Evolutionary conservation across 352 stramenopile genomes (phyloP), one percentile per base, ranked within the genome.

Genomic region (Globisporangium radiosum): DNA sequence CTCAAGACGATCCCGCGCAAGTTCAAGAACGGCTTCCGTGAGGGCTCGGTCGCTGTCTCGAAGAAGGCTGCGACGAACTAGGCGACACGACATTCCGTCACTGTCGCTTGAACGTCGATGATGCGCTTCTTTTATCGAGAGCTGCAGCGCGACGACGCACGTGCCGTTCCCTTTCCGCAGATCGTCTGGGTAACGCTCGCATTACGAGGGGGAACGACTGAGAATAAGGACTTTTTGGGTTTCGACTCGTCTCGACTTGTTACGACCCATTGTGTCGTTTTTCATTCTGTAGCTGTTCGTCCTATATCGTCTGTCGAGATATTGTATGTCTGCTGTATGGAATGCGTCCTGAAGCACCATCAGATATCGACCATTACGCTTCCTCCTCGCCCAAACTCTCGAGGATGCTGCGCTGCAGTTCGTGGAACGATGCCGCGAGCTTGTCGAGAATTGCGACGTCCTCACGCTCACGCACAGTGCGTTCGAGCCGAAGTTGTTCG

Each of bases 11-110:
- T 99, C 73, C 93, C 96, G 65, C 91, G 97, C 75, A 87, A 88
- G 70, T 99, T 99, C 92, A 99, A 99, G 96, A 99, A 99, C 87
- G 97, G 97, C 72, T 99, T 99, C 95, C 89, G 95, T 85, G 96
- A 99, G 84, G 96, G 81, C 64, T 77, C 79, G 68, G 73, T 64
- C 52, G 83, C 85, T 61, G 77, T 91, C 64, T 94, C 85, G 59
- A 94, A 94, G 83, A 94, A 94, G 78, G 83, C 83, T 53, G 85
- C 85, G 67, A 92, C 82, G 73, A 94, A 94, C 82, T 94, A 92
- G 89, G 71, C 68, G 64, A 25, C 63, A 36, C 62, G 59, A 9
- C 5, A 13, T 13, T 44, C 7, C 40, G 40, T 44, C 11, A 13
- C 7, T 13, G 40, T 44, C 11, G 25, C 5, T n/a, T 45, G 36